Percentiles rank a stretch among this genome's conserved stretches.
phyloP scores from a whole-genome alignment of 2,329 filamentous ascomycete genomes.

The Diaporthe sp. region DNA sequence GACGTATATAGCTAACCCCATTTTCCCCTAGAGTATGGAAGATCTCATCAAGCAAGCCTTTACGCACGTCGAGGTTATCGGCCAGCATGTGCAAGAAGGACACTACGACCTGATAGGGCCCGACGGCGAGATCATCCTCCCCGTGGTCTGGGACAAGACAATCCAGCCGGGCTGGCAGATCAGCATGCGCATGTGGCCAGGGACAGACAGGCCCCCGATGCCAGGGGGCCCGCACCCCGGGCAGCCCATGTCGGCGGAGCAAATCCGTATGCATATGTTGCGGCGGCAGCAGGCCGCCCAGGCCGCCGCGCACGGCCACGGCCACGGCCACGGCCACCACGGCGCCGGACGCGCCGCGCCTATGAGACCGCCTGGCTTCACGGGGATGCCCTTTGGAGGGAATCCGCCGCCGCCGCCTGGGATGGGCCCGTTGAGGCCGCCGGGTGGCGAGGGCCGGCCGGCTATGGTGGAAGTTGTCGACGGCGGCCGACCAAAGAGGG shows the following conservation, averaged over 20 bases:
- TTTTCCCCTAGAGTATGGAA: conserved; percentile 78
- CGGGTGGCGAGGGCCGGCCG: neutral
- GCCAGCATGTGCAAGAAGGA: conserved; percentile 81
- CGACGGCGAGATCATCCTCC: conserved; percentile 85
- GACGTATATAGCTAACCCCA: neutral
- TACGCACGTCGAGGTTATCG: conserved; percentile 81
- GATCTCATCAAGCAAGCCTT: conserved; percentile 89
- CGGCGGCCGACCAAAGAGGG: conserved; percentile 49
- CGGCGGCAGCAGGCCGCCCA: no score
- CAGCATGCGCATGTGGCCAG: conserved; percentile 72
- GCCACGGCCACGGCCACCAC: neutral
- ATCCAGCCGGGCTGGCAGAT: conserved; percentile 82
- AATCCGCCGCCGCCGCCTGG: neutral
- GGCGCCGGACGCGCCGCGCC: neutral
- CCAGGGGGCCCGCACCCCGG: conserved; percentile 29
- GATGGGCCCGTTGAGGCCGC: neutral
- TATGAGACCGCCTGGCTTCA: conserved; percentile 23
- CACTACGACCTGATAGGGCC: conserved; percentile 87
- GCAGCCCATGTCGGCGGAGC: conserved; percentile 37
- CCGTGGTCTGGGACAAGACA: conserved; percentile 85
- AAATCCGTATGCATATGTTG: no score
- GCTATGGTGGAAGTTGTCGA: conserved; percentile 46
- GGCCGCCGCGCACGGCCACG: neutral
- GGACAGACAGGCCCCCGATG: conserved; percentile 59
- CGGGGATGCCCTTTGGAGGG: no score